Conservation (phyloP, 2,329 filamentous ascomycete species). For the Zasmidium cellare region DNA sequence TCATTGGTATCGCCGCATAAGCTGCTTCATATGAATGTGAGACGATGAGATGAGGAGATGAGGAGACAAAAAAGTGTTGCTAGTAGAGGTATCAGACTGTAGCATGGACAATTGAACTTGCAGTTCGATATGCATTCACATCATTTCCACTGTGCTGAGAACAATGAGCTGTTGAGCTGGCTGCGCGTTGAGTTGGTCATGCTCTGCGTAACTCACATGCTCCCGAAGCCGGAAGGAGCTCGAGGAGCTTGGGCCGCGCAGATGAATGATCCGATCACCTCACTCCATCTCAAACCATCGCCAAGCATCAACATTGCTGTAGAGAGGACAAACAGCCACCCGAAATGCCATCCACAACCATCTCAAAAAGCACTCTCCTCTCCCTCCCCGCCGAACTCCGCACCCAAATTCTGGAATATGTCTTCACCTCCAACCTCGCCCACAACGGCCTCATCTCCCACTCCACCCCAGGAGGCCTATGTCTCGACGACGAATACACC, state of each 20-base stretch:
- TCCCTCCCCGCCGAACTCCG: conserved; percentile 39
- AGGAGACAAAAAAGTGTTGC: conserved; percentile 8
- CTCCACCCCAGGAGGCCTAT: conserved; percentile 9
- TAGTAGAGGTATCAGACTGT: conserved; percentile 4
- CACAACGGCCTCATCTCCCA: conserved; percentile 18
- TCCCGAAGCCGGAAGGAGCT: background rate
- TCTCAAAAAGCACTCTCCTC: conserved; percentile 20
- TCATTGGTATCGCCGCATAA: conserved; percentile 40
- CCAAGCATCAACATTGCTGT: background rate
- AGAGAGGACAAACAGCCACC: background rate
- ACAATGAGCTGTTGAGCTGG: too few species aligned
- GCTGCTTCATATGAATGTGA: conserved; percentile 5
- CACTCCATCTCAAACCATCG: background rate
- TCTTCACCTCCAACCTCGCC: conserved; percentile 21
- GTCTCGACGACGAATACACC: conserved; percentile 33
- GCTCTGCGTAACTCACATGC: background rate
- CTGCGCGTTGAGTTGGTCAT: background rate
- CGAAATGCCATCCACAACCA: background rate
- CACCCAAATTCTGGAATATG: conserved; percentile 35
- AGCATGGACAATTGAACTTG: conserved; percentile 1
- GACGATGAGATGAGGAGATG: conserved; percentile 15
- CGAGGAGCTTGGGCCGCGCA: background rate
- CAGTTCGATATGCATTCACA: background rate
- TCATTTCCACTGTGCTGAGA: too few species aligned
- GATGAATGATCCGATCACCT: background rate